Base-by-base conservation (phyloP, 495 filamentous ascomycete genomes). In the Xylaria sp. region DNA sequence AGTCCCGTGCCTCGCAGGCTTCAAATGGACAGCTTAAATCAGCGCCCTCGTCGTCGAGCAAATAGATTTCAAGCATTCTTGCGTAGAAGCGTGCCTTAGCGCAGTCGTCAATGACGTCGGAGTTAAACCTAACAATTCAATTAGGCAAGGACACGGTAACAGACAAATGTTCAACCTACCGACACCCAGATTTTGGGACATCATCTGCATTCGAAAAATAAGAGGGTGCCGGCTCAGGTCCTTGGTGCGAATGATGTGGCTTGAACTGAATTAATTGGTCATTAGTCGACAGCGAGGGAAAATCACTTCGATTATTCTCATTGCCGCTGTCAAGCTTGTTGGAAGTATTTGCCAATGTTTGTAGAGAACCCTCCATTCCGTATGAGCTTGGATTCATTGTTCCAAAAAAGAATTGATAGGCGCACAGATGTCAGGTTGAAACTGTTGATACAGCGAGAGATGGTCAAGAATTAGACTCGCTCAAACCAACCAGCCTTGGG, bases 41-140 rank as follows among this genome's bases (percentile, higher is more conserved):
- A 26, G 11, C 11, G 26, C 5, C 33, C 40, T 40, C 33, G 6
- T 64, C 33, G 0, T 73, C 48, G 1, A 75, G 15, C n/a, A 68
- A 52, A 41, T 73, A 75, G 62, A 40, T 52, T 17, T 77, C 66
- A 9, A 73, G 58, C 12, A 24, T 19, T 33, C 64, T 67, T 8
- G 59, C 68, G 19, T 61, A 74, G 7, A 74, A 72, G 15, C 72
- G 70, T 15, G 59, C 70, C 41, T 65, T 67, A 17, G 64, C 59
- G 43, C 71, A 73, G 12, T 75, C 62, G 17, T 75, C 71, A 3
- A 75, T 24, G n/a, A 70, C 61, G 3, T 62, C 68, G 14, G n/a
- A 24, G 19, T 6, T 33, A 68, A 61, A 70, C 15, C 67, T 70
- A 24, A 29, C 5, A 44, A 58, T 9, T 26, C 19, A 2, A n/a